Evolutionary conservation across 2,329 filamentous ascomycete species (phyloP).

Genomic region (Fusarium miscanthi): DNA sequence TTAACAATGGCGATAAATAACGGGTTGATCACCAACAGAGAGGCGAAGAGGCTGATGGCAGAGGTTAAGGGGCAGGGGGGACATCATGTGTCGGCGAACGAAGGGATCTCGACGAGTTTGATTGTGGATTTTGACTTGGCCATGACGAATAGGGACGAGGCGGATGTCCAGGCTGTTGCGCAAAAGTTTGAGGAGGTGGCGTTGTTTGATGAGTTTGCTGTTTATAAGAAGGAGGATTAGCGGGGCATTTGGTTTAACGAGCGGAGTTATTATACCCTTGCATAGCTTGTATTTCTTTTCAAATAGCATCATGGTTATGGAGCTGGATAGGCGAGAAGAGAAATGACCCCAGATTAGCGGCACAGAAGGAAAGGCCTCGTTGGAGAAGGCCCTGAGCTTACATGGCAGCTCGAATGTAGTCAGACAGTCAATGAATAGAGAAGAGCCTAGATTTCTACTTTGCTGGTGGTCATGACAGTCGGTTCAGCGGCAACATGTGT

Average conservation of each 20-base stretch:
- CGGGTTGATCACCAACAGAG: neutral
- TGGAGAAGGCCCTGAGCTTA: too few relatives aligned
- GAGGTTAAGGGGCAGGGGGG: neutral
- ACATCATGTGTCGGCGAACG: neutral
- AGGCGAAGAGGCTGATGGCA: neutral
- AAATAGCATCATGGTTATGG: neutral
- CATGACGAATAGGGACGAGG: neutral
- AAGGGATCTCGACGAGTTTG: neutral
- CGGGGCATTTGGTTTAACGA: too few relatives aligned
- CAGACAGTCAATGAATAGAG: too few relatives aligned
- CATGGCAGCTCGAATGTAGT: too few relatives aligned
- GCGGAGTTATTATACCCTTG: neutral
- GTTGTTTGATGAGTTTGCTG: conserved; percentile 15
- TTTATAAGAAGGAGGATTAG: conserved; percentile 9
- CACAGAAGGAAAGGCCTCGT: too few relatives aligned
- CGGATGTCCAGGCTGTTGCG: neutral
- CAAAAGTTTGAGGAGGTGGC: conserved; percentile 13
- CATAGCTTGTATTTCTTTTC: neutral
- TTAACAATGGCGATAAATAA: conserved; percentile 7
- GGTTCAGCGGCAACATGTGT: too few relatives aligned
- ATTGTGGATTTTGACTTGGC: conserved; percentile 11
- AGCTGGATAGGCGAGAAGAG: too few relatives aligned
- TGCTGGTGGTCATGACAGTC: too few relatives aligned
- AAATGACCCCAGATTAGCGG: too few relatives aligned
- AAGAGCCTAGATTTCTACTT: too few relatives aligned